Base-by-base conservation (phyloP, 2,329 filamentous ascomycete species). In the Fusarium ambrosium region DNA sequence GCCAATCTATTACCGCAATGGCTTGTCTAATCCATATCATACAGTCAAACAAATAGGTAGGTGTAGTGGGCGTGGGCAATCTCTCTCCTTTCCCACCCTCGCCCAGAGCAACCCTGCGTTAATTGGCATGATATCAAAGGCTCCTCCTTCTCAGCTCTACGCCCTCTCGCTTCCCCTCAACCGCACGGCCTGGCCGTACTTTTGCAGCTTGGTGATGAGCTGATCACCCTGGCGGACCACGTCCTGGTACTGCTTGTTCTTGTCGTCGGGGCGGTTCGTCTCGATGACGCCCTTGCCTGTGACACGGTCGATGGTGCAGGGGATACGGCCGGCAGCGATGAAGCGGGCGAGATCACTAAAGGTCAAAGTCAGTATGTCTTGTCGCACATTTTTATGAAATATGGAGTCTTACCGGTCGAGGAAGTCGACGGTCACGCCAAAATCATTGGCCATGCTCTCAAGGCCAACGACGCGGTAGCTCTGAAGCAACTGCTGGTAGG, bases 231-330 rank as follows among this genome's bases (percentile, higher is more conserved):
- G 97, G 87, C 97, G 97, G 71, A 99, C 95, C 41, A 98, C 95
- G 79, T 99, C 97, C 79, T 95, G 94, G 85, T 99, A 99, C 87
- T 99, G 97, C 90, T 98, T 98, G 89, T 98, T 98, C 92, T 99
- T 99, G 87, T 98, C 95, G 82, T 98, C 97, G 10, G 96, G 95
- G 64, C 97, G 91, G 87, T 98, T 98, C 53, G 97, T 99, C 89
- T 98, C 97, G 80, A 99, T 98, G 78, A 98, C 94, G 62, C 96
- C 96, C 84, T 97, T 97, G 77, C 96, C 97, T 69, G 95, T 94
- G 75, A 99, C 97, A 64, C 97, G 94, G 85, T 99, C 97, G 79
- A 99, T 98, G 27, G 95, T 98, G 89, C 97, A 98, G 62, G 95
- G 92, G 80, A 99, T 96, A 78, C 96, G 93, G 82, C 96, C 95